Evolutionary conservation across 2,329 filamentous ascomycete species (phyloP).

Genomic region (Dothidotthia symphoricarpi): DNA sequence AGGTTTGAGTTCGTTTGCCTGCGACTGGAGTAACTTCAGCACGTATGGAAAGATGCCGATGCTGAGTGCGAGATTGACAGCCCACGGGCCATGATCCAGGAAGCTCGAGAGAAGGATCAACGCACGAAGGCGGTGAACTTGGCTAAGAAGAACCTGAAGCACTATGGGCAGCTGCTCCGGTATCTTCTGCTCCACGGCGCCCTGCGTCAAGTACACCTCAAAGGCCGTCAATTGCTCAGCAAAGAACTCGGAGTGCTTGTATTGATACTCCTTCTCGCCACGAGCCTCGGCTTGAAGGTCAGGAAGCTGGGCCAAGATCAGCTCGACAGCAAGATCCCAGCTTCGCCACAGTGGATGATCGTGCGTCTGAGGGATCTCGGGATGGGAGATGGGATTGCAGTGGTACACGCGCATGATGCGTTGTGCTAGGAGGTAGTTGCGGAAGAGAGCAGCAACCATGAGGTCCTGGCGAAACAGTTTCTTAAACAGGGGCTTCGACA

Average conservation of each 20-base stretch:
- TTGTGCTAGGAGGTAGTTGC: constrained; percentile 92
- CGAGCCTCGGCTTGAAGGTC: constrained; percentile 75
- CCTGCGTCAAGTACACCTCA: constrained; percentile 86
- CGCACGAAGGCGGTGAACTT: constrained; percentile 87
- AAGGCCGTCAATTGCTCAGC: constrained; percentile 96
- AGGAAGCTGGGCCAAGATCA: constrained; percentile 86
- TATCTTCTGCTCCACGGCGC: constrained; percentile 78
- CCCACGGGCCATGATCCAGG: constrained; percentile 93
- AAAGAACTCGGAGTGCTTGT: constrained; percentile 93
- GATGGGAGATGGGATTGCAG: constrained; percentile 90
- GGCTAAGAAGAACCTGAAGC: constrained; percentile 89
- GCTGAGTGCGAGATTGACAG: constrained; percentile 93
- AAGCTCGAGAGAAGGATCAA: constrained; percentile 91
- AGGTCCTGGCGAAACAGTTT: constrained; percentile 96
- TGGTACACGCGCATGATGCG: constrained; percentile 95
- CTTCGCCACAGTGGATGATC: constrained; percentile 95
- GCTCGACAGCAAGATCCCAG: constrained; percentile 96
- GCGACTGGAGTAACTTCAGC: constrained; percentile 92
- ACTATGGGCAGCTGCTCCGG: constrained; percentile 96
- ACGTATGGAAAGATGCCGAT: constrained; percentile 99
- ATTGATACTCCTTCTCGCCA: constrained; percentile 77
- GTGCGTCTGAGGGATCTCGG: constrained; percentile 88
- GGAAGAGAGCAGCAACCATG: constrained; percentile 97
- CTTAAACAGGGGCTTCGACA: constrained; percentile 87
- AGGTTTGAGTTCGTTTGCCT: constrained; percentile 89